A percentile compares a stretch with the other conserved stretches of the same genome.
Evolutionary conservation across 306 rosid species (phyloP).

Genomic region (Rosa lucieae): DNA sequence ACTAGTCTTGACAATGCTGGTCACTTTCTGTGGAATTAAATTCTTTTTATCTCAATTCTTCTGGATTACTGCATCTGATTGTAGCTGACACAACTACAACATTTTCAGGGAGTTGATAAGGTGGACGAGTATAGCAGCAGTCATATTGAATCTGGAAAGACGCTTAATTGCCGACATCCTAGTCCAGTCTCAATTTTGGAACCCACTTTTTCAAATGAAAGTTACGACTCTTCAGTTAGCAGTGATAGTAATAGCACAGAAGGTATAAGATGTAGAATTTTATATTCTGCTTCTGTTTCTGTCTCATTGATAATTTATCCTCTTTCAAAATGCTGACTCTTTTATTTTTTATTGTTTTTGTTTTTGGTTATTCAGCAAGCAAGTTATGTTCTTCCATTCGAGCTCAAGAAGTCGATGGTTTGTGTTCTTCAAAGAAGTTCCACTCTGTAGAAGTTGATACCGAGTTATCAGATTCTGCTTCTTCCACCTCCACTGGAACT

Average conservation of each 20-base stretch:
- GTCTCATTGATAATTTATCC: slow-evolving; percentile 7
- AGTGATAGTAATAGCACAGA: slow-evolving; percentile 58
- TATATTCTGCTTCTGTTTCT: slow-evolving; percentile 3
- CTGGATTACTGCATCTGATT: slow-evolving; percentile 15
- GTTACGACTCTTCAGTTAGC: slow-evolving; percentile 63
- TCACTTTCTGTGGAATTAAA: neutral
- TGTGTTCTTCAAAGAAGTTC: slow-evolving; percentile 46
- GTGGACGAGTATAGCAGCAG: slow-evolving; percentile 40
- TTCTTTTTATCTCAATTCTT: neutral
- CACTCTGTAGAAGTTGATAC: slow-evolving; percentile 47
- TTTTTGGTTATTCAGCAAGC: slow-evolving; percentile 58
- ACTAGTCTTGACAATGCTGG: neutral
- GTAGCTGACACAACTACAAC: slow-evolving; percentile 16
- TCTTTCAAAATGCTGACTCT: slow-evolving; percentile 7
- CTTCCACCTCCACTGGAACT: slow-evolving; percentile 54
- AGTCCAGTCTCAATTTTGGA: slow-evolving; percentile 90
- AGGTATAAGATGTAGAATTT: slow-evolving; percentile 43
- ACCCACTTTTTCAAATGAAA: slow-evolving; percentile 77
- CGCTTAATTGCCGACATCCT: slow-evolving; percentile 51
- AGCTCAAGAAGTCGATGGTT: slow-evolving; percentile 51
- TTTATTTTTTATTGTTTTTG: neutral
- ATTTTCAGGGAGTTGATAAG: slow-evolving; percentile 51
- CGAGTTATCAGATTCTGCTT: slow-evolving; percentile 85
- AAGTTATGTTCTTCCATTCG: slow-evolving; percentile 59
- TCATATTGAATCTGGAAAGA: slow-evolving; percentile 35